Evolutionary conservation across 305 asterid species (phyloP).

Genomic region (Rubia peregrina): DNA sequence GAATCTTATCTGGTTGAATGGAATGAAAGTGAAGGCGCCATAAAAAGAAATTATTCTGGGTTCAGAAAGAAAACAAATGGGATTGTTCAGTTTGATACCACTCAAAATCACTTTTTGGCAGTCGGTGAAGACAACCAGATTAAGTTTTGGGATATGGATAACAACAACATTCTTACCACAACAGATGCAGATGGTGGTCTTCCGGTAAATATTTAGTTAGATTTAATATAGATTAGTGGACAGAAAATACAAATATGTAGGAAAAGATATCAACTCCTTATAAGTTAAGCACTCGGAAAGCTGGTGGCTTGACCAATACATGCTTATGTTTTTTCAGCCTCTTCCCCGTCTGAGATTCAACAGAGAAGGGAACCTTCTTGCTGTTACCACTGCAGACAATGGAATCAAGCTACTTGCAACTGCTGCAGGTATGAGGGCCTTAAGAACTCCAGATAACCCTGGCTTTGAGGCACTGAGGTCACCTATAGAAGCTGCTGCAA

Average conservation of each 20-base stretch:
- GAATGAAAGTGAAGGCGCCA: conserved; percentile 93
- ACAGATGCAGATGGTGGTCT: conserved; percentile 75
- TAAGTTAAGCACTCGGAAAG: not conserved
- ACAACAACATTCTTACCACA: conserved; percentile 43
- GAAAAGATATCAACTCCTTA: not conserved
- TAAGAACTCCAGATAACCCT: conserved; percentile 61
- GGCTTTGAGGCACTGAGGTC: conserved; percentile 79
- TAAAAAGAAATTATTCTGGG: conserved; percentile 73
- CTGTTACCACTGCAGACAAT: conserved; percentile 82
- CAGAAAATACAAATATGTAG: not conserved
- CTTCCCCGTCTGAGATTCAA: conserved; percentile 91
- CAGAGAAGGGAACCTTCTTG: conserved; percentile 92
- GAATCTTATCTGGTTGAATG: conserved; percentile 81
- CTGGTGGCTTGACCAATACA: not conserved
- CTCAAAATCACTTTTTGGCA: conserved; percentile 76
- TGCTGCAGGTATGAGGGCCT: conserved; percentile 77
- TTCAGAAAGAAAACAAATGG: conserved; percentile 63
- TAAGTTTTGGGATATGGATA: conserved; percentile 92
- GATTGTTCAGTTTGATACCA: conserved; percentile 81
- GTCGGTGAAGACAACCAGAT: conserved; percentile 81
- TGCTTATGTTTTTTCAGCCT: conserved; percentile 41
- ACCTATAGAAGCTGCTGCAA: conserved; percentile 72
- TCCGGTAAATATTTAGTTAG: conserved; percentile 33
- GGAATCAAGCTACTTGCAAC: conserved; percentile 90
- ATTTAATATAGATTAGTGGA: not conserved